These are phyloP conservation scores for Penicillium salamii DNA, from an alignment of 495 filamentous ascomycete genomes.

Conservation along the genomic window DNA sequence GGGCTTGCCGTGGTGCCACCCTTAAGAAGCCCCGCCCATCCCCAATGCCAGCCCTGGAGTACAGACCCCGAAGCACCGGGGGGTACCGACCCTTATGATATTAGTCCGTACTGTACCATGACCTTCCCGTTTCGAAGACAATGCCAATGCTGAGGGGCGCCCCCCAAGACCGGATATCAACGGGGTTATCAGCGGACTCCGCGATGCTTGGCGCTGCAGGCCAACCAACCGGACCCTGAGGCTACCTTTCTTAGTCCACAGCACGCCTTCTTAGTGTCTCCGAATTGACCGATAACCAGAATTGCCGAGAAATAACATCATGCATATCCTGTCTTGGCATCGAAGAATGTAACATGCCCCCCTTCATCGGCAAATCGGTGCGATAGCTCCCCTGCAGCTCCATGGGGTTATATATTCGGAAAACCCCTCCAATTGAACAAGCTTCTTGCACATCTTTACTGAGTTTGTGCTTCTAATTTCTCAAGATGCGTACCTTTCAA, in stretches of 20 bases:
- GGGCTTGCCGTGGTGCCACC: not conserved
- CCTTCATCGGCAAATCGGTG: conserved; percentile 13
- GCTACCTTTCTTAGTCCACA: not conserved
- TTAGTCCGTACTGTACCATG: too few species aligned
- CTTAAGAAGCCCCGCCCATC: not conserved
- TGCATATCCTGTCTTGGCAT: conserved; percentile 21
- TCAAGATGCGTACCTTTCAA: conserved; percentile 15
- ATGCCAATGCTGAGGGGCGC: not conserved
- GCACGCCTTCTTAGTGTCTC: not conserved
- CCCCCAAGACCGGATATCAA: conserved; percentile 9
- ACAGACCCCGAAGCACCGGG: too few species aligned
- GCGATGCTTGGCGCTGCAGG: conserved; percentile 30
- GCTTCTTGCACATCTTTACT: conserved; percentile 4
- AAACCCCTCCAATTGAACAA: not conserved
- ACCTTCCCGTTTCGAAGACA: not conserved
- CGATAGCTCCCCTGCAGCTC: not conserved
- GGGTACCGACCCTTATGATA: too few species aligned
- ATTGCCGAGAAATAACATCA: conserved; percentile 5
- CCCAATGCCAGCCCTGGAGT: too few species aligned
- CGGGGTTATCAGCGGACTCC: conserved; percentile 8
- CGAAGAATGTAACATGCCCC: conserved; percentile 26
- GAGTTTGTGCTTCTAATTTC: conserved; percentile 2
- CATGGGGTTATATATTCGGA: conserved; percentile 1
- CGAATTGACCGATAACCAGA: not conserved
- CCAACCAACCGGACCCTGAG: conserved; percentile 12